Evolutionary conservation across 2,329 filamentous ascomycete genomes (phyloP).

Genomic region (Fusarium domesticum): DNA sequence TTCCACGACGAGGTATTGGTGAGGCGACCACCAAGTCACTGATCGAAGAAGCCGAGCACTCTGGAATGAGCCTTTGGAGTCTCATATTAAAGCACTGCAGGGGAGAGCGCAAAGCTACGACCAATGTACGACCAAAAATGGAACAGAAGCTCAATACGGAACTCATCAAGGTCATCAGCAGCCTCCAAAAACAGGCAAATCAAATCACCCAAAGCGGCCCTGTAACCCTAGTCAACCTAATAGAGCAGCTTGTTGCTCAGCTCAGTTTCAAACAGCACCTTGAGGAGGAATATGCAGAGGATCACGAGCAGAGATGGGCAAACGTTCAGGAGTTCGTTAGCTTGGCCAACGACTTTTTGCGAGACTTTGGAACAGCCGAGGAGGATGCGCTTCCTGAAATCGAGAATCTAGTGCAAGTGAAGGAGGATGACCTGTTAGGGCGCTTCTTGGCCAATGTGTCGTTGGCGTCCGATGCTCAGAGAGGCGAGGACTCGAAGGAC

Average conservation of each 20-base stretch:
- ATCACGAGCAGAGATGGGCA: conserved; percentile 76
- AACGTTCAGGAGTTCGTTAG: conserved; percentile 87
- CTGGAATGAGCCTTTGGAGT: conserved; percentile 70
- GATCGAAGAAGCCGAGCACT: conserved; percentile 70
- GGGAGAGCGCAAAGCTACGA: conserved; percentile 46
- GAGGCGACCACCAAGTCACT: conserved; percentile 72
- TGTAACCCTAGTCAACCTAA: conserved; percentile 44
- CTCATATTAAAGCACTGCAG: conserved; percentile 59
- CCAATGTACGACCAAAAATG: conserved; percentile 48
- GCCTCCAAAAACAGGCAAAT: conserved; percentile 31
- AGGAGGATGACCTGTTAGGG: conserved; percentile 63
- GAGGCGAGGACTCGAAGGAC: conserved; percentile 55
- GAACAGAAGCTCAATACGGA: conserved; percentile 53
- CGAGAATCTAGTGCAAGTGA: conserved; percentile 66
- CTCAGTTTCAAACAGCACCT: conserved; percentile 74
- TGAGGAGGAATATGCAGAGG: conserved; percentile 66
- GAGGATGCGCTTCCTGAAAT: conserved; percentile 63
- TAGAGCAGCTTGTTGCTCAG: conserved; percentile 57
- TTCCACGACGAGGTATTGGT: conserved; percentile 77
- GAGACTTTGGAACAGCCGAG: conserved; percentile 40
- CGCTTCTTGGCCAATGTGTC: conserved; percentile 88
- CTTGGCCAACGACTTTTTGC: conserved; percentile 70
- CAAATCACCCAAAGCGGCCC: conserved; percentile 28
- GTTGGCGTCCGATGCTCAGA: conserved; percentile 75
- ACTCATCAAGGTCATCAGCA: conserved; percentile 44